Evolutionary conservation across 768 basidiomycete species (phyloP).

Genomic region (Pleurotus tuber-regium): DNA sequence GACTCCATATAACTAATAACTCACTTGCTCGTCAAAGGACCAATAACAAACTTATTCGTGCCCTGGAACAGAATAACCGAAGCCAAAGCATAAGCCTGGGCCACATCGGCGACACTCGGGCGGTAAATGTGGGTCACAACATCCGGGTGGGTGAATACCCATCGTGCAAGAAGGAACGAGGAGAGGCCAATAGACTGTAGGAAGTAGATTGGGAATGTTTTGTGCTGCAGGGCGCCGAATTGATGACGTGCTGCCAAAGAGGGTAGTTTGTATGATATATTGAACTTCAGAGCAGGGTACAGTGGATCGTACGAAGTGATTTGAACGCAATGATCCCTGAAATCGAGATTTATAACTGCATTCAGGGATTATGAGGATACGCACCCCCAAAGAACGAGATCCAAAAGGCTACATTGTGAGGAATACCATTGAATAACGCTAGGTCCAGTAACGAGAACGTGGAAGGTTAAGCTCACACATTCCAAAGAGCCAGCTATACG

Average conservation of each 20-base stretch:
- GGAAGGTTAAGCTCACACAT: constrained; percentile 51
- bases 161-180: constrained; percentile 51
- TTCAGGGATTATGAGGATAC: constrained; percentile 1
- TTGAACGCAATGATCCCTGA: constrained; percentile 60
- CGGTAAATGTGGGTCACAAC: constrained; percentile 45
- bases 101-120: constrained; percentile 57
- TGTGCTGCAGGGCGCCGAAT: constrained; percentile 73
- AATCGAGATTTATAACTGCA: background rate
- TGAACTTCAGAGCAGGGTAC: background rate
- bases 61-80: constrained; percentile 46
- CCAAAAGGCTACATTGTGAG: constrained; percentile 46
- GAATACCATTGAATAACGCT: constrained; percentile 14
- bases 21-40: constrained; percentile 69
- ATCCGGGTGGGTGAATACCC: constrained; percentile 56
- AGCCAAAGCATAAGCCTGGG: constrained; percentile 58
- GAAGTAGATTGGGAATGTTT: constrained; percentile 76
- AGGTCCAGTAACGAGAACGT: background rate
- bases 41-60: constrained; percentile 66
- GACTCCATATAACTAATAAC: constrained; percentile 18
- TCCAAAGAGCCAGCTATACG: constrained; percentile 64
- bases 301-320: constrained; percentile 46
- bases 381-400: constrained; percentile 65
- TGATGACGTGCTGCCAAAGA: constrained; percentile 57
- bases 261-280: constrained; percentile 3
- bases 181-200: constrained; percentile 53